A percentile compares a stretch with the other conserved stretches of the same genome.
Conservation (phyloP, 352 stramenopile genomes). For the Peronospora belbahrii region DNA sequence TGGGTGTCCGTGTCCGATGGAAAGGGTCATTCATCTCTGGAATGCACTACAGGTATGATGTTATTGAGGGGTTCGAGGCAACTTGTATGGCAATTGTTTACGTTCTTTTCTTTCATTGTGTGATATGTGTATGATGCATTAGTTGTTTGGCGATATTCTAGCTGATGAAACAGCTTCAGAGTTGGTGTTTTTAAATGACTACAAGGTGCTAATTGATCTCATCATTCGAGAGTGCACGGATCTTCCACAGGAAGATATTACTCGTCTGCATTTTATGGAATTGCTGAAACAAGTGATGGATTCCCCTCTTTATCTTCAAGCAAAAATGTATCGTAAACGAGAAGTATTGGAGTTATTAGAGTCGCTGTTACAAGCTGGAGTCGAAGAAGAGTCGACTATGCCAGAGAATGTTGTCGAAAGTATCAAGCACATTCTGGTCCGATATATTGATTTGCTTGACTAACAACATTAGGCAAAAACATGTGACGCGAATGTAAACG, state of each 20-base stretch:
- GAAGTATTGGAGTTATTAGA: conserved; percentile 48
- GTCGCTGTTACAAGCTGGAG: conserved; percentile 34
- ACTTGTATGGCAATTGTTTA: neutral
- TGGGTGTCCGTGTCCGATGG: conserved; percentile 46
- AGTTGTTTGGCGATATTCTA: conserved; percentile 59
- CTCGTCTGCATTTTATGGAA: conserved; percentile 35
- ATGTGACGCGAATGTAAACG: neutral
- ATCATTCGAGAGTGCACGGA: conserved; percentile 56
- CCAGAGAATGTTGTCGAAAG: conserved; percentile 24
- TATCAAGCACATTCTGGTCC: conserved; percentile 42
- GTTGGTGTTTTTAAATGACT: conserved; percentile 66
- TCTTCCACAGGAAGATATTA: conserved; percentile 40
- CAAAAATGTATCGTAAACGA: conserved; percentile 47
- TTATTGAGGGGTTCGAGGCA: no score
- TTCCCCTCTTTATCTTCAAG: conserved; percentile 39
- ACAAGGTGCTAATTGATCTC: conserved; percentile 66
- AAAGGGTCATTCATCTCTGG: conserved; percentile 34
- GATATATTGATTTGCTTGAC: conserved; percentile 56
- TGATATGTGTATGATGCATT: no score
- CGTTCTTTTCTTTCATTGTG: no score
- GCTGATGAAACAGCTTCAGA: conserved; percentile 30
- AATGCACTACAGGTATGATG: conserved; percentile 47
- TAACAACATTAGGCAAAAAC: conserved; percentile 12
- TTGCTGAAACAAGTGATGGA: conserved; percentile 38
- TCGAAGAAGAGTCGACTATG: conserved; percentile 32